Conservation (phyloP, 371 early-diverging fungal species). For the Massospora cicadina region DNA sequence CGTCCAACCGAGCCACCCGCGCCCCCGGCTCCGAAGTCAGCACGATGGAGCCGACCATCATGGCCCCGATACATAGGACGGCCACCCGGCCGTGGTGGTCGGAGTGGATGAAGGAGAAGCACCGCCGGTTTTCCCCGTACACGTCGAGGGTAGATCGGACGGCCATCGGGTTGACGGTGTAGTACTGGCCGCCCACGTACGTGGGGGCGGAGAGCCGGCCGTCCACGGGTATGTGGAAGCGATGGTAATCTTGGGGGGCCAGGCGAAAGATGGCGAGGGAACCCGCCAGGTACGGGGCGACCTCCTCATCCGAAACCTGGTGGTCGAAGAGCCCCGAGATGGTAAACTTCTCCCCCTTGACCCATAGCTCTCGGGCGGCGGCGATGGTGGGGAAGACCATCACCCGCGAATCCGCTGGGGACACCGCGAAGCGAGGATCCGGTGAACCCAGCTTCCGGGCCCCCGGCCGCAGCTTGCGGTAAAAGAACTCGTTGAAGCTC, state of each 20-base stretch:
- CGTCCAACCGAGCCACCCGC: slow-evolving; percentile 44
- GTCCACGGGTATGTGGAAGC: slow-evolving; percentile 69
- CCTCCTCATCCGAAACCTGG: slow-evolving; percentile 19
- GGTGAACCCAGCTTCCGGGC: slow-evolving; percentile 41
- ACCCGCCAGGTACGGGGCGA: slow-evolving; percentile 33
- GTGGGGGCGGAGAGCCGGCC: slow-evolving; percentile 38
- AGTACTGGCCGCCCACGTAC: slow-evolving; percentile 49
- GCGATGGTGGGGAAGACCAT: slow-evolving; percentile 46
- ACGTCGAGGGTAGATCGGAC: slow-evolving; percentile 58
- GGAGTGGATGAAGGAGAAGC: slow-evolving; percentile 46
- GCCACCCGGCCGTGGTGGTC: slow-evolving; percentile 56
- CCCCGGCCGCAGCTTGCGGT: slow-evolving; percentile 56
- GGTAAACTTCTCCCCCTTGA: slow-evolving; percentile 66
- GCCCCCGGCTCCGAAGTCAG: slow-evolving; percentile 34
- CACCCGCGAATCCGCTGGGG: slow-evolving; percentile 66
- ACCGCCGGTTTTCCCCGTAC: slow-evolving; percentile 65
- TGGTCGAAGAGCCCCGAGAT: slow-evolving; percentile 24
- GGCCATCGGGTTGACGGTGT: slow-evolving; percentile 79
- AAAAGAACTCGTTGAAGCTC: slow-evolving; percentile 79
- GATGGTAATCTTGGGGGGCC: slow-evolving; percentile 81
- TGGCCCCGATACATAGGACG: slow-evolving; percentile 57
- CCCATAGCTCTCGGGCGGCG: slow-evolving; percentile 63
- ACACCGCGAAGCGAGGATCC: slow-evolving; percentile 43
- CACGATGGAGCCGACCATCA: slow-evolving; percentile 79
- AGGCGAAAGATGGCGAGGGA: slow-evolving; percentile 58